Evolutionary conservation across 2,329 filamentous ascomycete species (phyloP), one percentile per base, ranked within the genome.

Genomic region (Trichophyton benhamiae): DNA sequence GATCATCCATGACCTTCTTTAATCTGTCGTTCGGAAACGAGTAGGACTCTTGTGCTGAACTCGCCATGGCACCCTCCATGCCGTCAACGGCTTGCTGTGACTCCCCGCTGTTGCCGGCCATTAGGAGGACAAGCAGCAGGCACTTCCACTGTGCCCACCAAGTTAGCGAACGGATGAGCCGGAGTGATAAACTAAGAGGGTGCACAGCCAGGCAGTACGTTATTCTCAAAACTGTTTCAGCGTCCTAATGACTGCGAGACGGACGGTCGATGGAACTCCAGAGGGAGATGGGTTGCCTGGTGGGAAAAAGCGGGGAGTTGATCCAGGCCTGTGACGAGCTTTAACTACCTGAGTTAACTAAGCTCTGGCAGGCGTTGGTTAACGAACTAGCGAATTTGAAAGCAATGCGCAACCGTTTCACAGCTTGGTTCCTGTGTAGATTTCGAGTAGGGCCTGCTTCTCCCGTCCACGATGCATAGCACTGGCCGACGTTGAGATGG

Each of bases 1-100:
- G 72, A 62, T 80, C 75, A 15, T 73, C 69, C 75, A 79, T 77
- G 63, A 72, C 74, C 63, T 69, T 73, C 70, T 76, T 78, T 61
- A 80, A 67, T 60, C 77, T 75, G 48, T 72, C 65, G 58, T 75
- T 72, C 1, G 78, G 77, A 61, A 80, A 78, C 41, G 67, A 65
- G 66, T 79, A 80, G 22, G 44, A 30, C 25, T 30, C 33, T 25
- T 33, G 52, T n/a, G 11, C 52, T 9, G 33, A 30, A 25, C 33
- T 20, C 52, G 22, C 17, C 52, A 30, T 17, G 25, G 20, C 55
- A 15, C 33, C 55, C 22, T 42, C 38, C 17, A 53, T 53, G 49
- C 49, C 49, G 22, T 33, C 15, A 25, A 53, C 15, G 49, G 49
- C 49, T 25, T 53, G 22, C 5, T 13, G 22, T 27, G 25, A 8